phyloP scores from a whole-genome alignment of 345 rosid species.

The Cardiospermum halicacabum region DNA sequence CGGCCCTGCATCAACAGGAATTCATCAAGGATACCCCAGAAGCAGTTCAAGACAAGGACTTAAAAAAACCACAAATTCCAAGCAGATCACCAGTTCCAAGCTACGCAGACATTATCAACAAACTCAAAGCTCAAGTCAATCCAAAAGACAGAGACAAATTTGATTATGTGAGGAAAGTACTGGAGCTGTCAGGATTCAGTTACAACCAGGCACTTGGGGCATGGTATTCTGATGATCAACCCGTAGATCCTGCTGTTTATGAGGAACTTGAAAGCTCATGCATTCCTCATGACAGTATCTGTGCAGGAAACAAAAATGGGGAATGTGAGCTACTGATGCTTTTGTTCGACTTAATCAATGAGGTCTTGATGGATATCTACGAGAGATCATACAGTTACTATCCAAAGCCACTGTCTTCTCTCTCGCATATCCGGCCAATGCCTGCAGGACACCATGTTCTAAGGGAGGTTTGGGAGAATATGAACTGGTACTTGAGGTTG shows the following conservation, averaged over 20 bases:
- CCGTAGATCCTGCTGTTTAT: constrained; percentile 47
- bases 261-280: constrained; percentile 53
- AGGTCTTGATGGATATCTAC: constrained; percentile 54
- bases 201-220: constrained; percentile 41
- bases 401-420: constrained; percentile 48
- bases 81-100: constrained; percentile 9
- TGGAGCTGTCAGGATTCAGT: constrained; percentile 65
- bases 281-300: constrained; percentile 38
- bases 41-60: background rate
- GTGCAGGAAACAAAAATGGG: constrained; percentile 33
- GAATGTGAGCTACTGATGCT: constrained; percentile 40
- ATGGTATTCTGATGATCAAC: constrained; percentile 70
- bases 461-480: constrained; percentile 61
- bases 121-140: constrained; percentile 27
- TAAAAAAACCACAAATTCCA: constrained; percentile 6
- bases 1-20: constrained; percentile 8
- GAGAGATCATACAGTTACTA: constrained; percentile 52
- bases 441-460: constrained; percentile 51
- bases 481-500: constrained; percentile 47
- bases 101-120: constrained; percentile 7
- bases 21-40: constrained; percentile 5
- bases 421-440: constrained; percentile 51
- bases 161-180: constrained; percentile 61
- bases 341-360: constrained; percentile 66
- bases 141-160: constrained; percentile 44